phyloP scores from a whole-genome alignment of 202 grass and related monocot genomes.

The Setaria viridis region DNA sequence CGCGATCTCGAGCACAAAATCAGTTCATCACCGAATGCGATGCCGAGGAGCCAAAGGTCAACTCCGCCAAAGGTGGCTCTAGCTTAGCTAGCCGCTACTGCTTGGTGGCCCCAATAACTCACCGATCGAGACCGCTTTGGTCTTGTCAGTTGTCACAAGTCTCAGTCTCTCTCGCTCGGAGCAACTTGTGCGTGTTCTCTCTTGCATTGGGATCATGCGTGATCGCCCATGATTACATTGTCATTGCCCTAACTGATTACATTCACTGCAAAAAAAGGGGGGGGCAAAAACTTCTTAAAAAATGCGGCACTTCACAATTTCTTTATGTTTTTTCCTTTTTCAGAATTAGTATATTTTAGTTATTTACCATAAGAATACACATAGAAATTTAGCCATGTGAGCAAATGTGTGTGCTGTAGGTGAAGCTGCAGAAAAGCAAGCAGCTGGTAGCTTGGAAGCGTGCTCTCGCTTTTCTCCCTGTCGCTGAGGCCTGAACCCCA shows the following conservation, averaged over 20 bases:
- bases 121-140: slow-evolving; percentile 25
- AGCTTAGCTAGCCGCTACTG: neutral
- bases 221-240: slow-evolving; percentile 42
- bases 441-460: neutral
- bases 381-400: neutral
- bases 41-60: slow-evolving; percentile 28
- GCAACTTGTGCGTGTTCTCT: slow-evolving; percentile 17
- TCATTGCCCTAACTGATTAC: slow-evolving; percentile 31
- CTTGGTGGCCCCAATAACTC: neutral
- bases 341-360: neutral
- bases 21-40: slow-evolving; percentile 25
- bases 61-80: slow-evolving; percentile 8
- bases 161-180: neutral
- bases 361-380: no score
- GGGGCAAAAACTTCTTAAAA: slow-evolving; percentile 4
- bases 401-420: neutral
- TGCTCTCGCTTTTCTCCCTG: slow-evolving; percentile 19
- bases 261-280: neutral
- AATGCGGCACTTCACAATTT: neutral
- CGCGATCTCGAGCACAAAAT: slow-evolving; percentile 11
- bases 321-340: neutral
- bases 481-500: neutral
- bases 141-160: slow-evolving; percentile 46
- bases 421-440: neutral
- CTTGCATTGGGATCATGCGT: neutral